Conservation (phyloP, 2,329 filamentous ascomycete species). For the Grosmannia huntii region DNA sequence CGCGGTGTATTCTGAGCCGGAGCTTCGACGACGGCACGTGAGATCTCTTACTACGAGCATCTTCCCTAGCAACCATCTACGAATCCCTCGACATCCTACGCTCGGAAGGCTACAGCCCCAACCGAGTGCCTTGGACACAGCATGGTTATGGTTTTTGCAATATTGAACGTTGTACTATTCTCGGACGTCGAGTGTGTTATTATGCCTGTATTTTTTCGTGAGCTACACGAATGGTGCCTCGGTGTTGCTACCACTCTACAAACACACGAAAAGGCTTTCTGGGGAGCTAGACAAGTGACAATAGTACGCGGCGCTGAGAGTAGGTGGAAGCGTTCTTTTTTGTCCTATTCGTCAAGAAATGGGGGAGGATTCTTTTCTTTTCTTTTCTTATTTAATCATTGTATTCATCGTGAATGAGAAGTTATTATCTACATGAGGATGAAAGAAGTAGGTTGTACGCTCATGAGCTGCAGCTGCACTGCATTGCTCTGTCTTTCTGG, state of each 20-base stretch:
- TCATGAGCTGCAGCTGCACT: slow-evolving; percentile 90
- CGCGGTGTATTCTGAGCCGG: slow-evolving; percentile 15
- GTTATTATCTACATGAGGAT: not conserved
- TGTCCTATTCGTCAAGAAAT: not conserved
- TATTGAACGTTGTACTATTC: slow-evolving; percentile 13
- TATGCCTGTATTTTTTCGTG: not conserved
- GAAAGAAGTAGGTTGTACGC: not conserved
- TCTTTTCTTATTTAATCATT: not conserved
- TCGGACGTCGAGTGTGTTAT: not conserved
- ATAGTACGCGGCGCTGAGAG: slow-evolving; percentile 2
- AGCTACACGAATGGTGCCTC: not conserved
- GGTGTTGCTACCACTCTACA: no score
- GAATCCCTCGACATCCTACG: slow-evolving; percentile 26
- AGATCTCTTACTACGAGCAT: slow-evolving; percentile 22
- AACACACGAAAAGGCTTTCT: not conserved
- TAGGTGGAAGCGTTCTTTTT: not conserved
- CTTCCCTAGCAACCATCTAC: slow-evolving; percentile 23
- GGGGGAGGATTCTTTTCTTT: not conserved
- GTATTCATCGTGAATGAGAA: not conserved
- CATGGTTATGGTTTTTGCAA: slow-evolving; percentile 25
- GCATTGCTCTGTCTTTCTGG: slow-evolving; percentile 62
- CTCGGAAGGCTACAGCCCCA: slow-evolving; percentile 23
- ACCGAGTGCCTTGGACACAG: slow-evolving; percentile 26
- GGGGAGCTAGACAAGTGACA: not conserved
- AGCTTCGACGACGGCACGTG: slow-evolving; percentile 19